Conservation (phyloP, 768 basidiomycete species). For the Boletus tylopilopsis region DNA sequence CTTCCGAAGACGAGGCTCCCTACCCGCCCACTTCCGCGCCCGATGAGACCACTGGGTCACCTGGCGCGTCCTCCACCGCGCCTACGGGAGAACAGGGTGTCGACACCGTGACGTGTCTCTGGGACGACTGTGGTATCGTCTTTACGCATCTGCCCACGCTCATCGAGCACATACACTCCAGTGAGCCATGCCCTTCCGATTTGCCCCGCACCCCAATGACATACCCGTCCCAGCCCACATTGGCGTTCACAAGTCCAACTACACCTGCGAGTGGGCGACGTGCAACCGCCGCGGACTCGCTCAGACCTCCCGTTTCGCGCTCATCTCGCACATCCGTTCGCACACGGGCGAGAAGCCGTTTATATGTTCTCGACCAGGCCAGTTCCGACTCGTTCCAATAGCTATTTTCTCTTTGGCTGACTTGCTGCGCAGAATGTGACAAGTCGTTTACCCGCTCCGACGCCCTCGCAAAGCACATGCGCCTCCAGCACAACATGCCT, state of each 20-base stretch:
- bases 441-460: slow-evolving; percentile 95
- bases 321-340: slow-evolving; percentile 86
- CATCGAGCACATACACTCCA: slow-evolving; percentile 79
- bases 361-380: slow-evolving; percentile 75
- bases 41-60: slow-evolving; percentile 16
- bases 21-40: slow-evolving; percentile 11
- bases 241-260: slow-evolving; percentile 77
- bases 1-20: slow-evolving; percentile 24
- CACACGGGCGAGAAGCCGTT: slow-evolving; percentile 97
- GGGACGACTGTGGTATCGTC: slow-evolving; percentile 77
- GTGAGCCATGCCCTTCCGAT: slow-evolving; percentile 40
- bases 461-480: slow-evolving; percentile 89
- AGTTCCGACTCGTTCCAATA: slow-evolving; percentile 23
- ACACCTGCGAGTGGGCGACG: slow-evolving; percentile 86
- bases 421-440: slow-evolving; percentile 67
- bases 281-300: slow-evolving; percentile 77
- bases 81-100: slow-evolving; percentile 23
- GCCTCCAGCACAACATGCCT: slow-evolving; percentile 77
- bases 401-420: neutral
- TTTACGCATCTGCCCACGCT: slow-evolving; percentile 71
- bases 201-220: neutral
- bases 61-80: slow-evolving; percentile 22
- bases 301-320: slow-evolving; percentile 86
- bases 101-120: slow-evolving; percentile 74
- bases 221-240: slow-evolving; percentile 59